Evolutionary conservation across 1,284 basidiomycete species (phyloP).

Genomic region (Heterobasidion parviporum): DNA sequence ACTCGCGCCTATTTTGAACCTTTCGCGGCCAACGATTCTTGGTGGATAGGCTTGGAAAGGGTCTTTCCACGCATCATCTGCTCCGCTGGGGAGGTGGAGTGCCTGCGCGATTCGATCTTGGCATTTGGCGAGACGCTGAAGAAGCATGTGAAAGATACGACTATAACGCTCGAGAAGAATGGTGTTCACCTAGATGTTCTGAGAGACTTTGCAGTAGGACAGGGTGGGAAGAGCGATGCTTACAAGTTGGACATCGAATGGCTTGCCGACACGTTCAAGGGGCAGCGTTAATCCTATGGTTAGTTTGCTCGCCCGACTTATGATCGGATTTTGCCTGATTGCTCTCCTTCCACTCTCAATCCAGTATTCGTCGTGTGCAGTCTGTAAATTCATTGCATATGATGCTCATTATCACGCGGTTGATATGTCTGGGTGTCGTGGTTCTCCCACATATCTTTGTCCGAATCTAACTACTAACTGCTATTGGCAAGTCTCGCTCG

Average conservation of each 20-base stretch:
- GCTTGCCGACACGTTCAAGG: background rate
- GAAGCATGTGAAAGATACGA: conserved; percentile 17
- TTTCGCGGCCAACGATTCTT: background rate
- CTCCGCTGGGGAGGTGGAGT: conserved; percentile 28
- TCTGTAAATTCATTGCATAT: no score
- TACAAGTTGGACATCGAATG: background rate
- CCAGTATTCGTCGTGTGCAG: no score
- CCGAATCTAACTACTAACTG: no score
- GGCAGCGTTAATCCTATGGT: background rate
- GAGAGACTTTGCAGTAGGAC: conserved; percentile 11
- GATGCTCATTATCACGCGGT: no score
- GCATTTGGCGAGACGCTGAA: conserved; percentile 19
- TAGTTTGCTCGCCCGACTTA: no score
- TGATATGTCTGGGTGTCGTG: no score
- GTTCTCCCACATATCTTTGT: no score
- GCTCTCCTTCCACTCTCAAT: no score
- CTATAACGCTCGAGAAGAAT: conserved; percentile 22
- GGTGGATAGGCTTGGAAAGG: background rate
- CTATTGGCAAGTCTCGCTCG: no score
- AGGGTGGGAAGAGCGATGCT: background rate
- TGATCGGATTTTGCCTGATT: no score
- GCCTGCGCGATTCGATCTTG: conserved; percentile 27
- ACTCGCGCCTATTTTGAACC: background rate
- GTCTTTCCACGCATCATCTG: conserved; percentile 25
- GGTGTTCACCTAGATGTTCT: conserved; percentile 26